These are phyloP conservation scores for Phytopythium mirpurense DNA, from an alignment of 352 stramenopile species.

Conservation along the genomic window DNA sequence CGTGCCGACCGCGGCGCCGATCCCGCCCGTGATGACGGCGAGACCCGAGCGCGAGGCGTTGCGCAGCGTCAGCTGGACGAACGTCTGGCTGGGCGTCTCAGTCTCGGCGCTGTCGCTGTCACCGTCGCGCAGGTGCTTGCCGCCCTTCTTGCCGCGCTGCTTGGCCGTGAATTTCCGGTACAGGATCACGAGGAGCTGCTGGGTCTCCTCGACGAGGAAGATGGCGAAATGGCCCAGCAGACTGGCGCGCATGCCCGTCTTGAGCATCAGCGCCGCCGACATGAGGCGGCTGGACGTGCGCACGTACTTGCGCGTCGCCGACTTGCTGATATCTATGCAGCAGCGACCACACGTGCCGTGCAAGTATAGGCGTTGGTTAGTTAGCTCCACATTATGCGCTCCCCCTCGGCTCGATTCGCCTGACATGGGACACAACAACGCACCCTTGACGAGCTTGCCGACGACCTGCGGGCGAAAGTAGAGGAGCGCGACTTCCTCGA, in stretches of 20 bases:
- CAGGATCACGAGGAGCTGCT: conserved; percentile 65
- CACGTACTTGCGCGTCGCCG: conserved; percentile 68
- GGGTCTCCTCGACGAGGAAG: conserved; percentile 81
- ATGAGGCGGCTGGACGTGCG: conserved; percentile 54
- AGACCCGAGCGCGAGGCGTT: conserved; percentile 62
- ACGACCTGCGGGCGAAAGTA: conserved; percentile 51
- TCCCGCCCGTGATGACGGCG: conserved; percentile 59
- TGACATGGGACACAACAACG: too few relatives aligned
- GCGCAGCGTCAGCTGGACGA: conserved; percentile 43
- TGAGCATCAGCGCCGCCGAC: conserved; percentile 56
- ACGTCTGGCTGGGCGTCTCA: conserved; percentile 19
- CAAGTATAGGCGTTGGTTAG: too few relatives aligned
- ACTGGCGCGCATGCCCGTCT: conserved; percentile 75
- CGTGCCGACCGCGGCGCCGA: conserved; percentile 66
- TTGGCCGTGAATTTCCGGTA: conserved; percentile 47
- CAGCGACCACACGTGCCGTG: too few relatives aligned
- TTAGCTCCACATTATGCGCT: too few relatives aligned
- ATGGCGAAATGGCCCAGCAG: conserved; percentile 71
- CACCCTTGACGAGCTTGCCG: conserved; percentile 81
- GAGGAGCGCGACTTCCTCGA: conserved; percentile 61
- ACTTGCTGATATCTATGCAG: conserved; percentile 65
- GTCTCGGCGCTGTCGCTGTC: conserved; percentile 27
- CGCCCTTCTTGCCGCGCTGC: conserved; percentile 30
- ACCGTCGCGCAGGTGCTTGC: conserved; percentile 30
- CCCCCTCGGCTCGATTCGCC: too few relatives aligned